Evolutionary conservation across 192 early-diverging fungal species (phyloP).

Genomic region (Piromyces finnis): DNA sequence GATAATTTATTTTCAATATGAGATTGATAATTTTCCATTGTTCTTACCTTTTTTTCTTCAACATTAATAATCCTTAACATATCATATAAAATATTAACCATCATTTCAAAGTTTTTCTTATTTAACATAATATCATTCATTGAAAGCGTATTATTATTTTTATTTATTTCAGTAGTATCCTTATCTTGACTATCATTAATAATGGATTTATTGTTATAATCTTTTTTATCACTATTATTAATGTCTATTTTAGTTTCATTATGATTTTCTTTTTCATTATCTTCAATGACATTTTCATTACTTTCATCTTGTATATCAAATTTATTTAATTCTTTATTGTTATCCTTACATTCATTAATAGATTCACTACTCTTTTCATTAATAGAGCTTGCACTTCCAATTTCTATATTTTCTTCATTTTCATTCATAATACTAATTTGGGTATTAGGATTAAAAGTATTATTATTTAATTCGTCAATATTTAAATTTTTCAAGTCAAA

Average conservation of each 20-base stretch:
- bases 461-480: neutral
- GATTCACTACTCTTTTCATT: too few species aligned
- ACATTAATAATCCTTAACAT: neutral
- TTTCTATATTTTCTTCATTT: neutral
- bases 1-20: neutral
- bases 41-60: neutral
- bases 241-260: too few species aligned
- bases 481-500: neutral
- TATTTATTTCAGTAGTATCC: too few species aligned
- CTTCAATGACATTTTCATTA: too few species aligned
- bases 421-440: neutral
- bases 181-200: too few species aligned
- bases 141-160: neutral
- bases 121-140: neutral
- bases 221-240: too few species aligned
- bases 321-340: too few species aligned
- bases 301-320: too few species aligned
- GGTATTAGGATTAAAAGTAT: neutral
- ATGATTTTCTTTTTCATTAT: too few species aligned
- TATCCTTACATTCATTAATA: too few species aligned
- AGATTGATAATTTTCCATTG: neutral
- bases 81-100: neutral
- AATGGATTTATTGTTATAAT: too few species aligned
- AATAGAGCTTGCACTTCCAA: too few species aligned
- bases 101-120: neutral